Conservation (phyloP, 73 alveolate species). For the Symbiodinium pilosum region DNA sequence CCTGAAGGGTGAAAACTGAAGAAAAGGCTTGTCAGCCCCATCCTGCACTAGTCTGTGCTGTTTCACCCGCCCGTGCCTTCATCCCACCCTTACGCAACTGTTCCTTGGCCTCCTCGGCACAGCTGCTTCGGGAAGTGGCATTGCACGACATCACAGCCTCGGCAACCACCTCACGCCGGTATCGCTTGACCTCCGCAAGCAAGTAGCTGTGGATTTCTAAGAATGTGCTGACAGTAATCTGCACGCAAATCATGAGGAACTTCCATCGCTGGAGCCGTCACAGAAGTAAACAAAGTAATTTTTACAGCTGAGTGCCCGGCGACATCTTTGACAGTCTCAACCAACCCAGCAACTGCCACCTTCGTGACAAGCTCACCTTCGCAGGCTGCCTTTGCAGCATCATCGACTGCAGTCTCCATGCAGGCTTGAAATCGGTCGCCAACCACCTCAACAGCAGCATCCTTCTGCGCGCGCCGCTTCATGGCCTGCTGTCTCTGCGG, state of each 20-base stretch:
- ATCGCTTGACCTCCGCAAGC: too few relatives aligned
- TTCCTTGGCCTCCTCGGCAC: background rate
- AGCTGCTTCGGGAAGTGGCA: background rate
- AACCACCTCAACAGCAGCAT: conserved; percentile 6
- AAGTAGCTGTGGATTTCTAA: too few relatives aligned
- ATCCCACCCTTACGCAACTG: background rate
- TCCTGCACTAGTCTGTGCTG: too few relatives aligned
- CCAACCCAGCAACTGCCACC: background rate
- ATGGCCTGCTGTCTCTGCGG: background rate
- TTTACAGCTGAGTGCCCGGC: background rate
- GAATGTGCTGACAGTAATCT: too few relatives aligned
- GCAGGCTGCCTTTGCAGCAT: background rate
- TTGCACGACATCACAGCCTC: background rate
- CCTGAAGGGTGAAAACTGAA: too few relatives aligned
- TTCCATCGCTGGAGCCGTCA: too few relatives aligned
- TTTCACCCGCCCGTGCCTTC: too few relatives aligned
- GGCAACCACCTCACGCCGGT: background rate
- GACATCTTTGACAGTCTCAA: background rate
- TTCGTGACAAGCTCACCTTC: background rate
- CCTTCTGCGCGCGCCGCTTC: background rate
- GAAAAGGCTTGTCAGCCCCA: too few relatives aligned
- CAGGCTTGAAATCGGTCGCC: conserved; percentile 14
- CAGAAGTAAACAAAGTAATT: too few relatives aligned
- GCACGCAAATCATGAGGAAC: too few relatives aligned
- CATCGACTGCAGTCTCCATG: background rate